phyloP scores from a whole-genome alignment of 2,329 filamentous ascomycete species.

The Nakataea oryzae region DNA sequence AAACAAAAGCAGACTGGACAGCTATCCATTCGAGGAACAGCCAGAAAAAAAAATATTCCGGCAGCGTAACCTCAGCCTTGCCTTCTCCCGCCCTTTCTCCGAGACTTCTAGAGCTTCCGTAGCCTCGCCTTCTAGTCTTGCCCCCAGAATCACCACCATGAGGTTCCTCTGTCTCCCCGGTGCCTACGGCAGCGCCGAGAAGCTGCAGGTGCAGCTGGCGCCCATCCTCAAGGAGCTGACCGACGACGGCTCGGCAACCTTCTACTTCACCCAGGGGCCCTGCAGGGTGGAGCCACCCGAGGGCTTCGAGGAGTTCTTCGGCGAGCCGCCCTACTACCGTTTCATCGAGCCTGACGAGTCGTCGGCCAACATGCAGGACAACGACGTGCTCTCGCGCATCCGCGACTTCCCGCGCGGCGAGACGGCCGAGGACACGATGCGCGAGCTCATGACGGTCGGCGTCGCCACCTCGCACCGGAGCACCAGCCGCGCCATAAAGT shows the following conservation, averaged over 20 bases:
- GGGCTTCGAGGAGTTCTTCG: conserved; percentile 48
- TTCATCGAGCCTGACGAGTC: conserved; percentile 41
- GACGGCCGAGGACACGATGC: conserved; percentile 44
- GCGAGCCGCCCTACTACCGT: conserved; percentile 41
- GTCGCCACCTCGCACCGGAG: conserved; percentile 20
- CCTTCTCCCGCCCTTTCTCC: no score
- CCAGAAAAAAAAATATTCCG: neutral
- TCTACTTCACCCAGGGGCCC: conserved; percentile 41
- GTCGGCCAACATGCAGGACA: conserved; percentile 28
- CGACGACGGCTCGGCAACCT: conserved; percentile 32
- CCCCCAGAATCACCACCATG: conserved; percentile 23
- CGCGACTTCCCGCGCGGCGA: conserved; percentile 41
- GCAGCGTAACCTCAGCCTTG: neutral
- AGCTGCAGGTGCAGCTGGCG: conserved; percentile 44
- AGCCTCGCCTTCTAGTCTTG: no score
- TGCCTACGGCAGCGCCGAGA: conserved; percentile 47
- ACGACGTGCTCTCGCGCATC: conserved; percentile 38
- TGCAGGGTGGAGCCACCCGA: conserved; percentile 37
- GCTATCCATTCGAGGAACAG: neutral
- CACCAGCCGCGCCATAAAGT: conserved; percentile 29
- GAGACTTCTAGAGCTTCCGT: neutral
- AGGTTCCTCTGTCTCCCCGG: conserved; percentile 47
- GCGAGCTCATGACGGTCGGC: conserved; percentile 29
- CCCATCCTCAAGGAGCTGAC: conserved; percentile 37
- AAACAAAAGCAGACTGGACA: neutral